These are phyloP conservation scores for Aspergillus fijiensis DNA, from an alignment of 2,329 filamentous ascomycete genomes.

Conservation along the genomic window DNA sequence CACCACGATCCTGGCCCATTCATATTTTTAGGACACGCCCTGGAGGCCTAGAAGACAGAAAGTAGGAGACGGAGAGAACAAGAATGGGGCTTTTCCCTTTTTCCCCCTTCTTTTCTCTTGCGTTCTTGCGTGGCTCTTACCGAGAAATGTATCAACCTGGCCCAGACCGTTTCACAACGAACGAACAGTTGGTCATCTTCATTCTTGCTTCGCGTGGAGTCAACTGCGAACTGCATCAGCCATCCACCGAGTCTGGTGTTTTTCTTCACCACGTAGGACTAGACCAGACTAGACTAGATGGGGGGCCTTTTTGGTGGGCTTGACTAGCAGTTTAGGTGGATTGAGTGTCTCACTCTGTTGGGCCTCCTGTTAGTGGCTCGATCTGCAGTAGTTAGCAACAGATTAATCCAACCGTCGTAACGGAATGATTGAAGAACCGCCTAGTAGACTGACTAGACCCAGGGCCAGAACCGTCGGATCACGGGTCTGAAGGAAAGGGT, in stretches of 20 bases:
- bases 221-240: not conserved
- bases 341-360: conserved; percentile 4
- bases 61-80: not conserved
- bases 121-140: not conserved
- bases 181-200: not conserved
- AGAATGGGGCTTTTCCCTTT: not conserved
- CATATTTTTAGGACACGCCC: conserved; percentile 4
- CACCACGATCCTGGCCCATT: not conserved
- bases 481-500: not conserved
- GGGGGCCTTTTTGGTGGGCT: too few relatives aligned
- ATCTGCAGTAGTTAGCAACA: not conserved
- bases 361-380: conserved; percentile 1
- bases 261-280: not conserved
- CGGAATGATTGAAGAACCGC: conserved; percentile 8
- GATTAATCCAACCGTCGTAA: conserved; percentile 3
- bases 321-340: not conserved
- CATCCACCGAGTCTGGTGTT: not conserved
- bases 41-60: not conserved
- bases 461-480: conserved; percentile 6
- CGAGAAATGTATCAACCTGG: not conserved
- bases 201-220: not conserved
- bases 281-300: too few relatives aligned
- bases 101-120: not conserved
- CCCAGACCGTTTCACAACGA: not conserved
- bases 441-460: conserved; percentile 4